A percentile compares a stretch with the other conserved stretches of the same genome.
phyloP scores from a whole-genome alignment of 2,329 filamentous ascomycete genomes.

The Beauveria asiatica region DNA sequence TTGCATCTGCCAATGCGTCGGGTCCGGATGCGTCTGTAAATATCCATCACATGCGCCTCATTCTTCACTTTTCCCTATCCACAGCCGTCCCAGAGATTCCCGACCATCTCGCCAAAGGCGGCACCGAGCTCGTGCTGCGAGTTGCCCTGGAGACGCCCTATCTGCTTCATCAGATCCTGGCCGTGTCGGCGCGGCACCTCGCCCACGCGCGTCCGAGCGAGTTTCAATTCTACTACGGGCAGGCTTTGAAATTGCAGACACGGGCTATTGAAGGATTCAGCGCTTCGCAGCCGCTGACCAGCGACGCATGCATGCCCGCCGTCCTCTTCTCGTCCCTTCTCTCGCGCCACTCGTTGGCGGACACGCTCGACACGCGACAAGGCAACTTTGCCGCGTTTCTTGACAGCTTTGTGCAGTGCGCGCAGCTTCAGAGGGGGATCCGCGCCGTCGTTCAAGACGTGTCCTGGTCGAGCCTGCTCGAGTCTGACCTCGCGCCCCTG shows the following conservation, averaged over 20 bases:
- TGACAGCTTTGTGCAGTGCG: constrained; percentile 1
- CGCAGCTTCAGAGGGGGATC: not conserved
- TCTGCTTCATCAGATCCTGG: constrained; percentile 1
- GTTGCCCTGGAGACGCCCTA: not conserved
- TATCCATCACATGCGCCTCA: not conserved
- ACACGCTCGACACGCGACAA: not conserved
- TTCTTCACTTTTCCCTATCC: not conserved
- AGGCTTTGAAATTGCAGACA: constrained; percentile 1
- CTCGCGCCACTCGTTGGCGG: not conserved
- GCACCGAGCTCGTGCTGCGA: constrained; percentile 1
- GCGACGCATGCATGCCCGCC: not conserved
- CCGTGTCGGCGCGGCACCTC: constrained; percentile 1
- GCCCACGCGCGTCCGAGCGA: not conserved
- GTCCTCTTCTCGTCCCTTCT: constrained; percentile 5
- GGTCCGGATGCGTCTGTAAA: not conserved
- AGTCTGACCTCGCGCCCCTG: not conserved
- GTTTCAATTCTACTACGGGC: not conserved
- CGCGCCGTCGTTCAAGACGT: not conserved
- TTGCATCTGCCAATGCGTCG: not conserved
- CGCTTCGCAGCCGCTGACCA: not conserved
- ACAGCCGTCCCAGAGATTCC: not conserved
- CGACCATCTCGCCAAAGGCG: not conserved
- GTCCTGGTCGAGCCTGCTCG: not conserved
- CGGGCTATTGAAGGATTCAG: not conserved
- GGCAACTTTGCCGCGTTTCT: not conserved